Conservation (phyloP, 2,329 filamentous ascomycete genomes). For the Calonectria multiphialidica region DNA sequence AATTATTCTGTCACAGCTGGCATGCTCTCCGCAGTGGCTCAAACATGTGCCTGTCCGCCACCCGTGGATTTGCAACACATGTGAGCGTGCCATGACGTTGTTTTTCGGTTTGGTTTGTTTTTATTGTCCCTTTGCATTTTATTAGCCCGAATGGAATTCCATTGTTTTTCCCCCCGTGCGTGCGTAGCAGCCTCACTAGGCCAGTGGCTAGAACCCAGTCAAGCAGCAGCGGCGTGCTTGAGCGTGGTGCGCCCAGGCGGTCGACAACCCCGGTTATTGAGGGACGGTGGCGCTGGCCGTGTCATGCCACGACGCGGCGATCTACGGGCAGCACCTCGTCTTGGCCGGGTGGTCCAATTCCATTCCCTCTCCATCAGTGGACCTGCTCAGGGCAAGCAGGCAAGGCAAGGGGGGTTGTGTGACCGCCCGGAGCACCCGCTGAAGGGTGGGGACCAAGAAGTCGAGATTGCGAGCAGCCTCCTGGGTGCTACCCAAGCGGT, state of each 20-base stretch:
- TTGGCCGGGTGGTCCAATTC: conserved; percentile 2
- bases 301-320: conserved; percentile 30
- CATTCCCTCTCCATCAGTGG: conserved; percentile 13
- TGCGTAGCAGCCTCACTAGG: neutral
- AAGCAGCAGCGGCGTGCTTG: neutral
- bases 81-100: neutral
- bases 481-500: conserved; percentile 15
- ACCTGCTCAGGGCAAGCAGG: neutral
- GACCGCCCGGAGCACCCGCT: conserved; percentile 25
- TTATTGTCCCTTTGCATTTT: neutral
- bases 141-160: neutral
- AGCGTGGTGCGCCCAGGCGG: neutral
- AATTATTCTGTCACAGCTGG: neutral
- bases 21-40: neutral
- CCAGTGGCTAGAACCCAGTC: neutral
- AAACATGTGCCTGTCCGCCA: neutral
- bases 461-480: conserved; percentile 17
- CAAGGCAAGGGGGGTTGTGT: conserved; percentile 4
- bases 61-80: neutral
- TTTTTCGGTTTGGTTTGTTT: neutral
- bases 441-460: conserved; percentile 18
- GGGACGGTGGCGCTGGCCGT: conserved; percentile 16
- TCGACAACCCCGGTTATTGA: conserved; percentile 5
- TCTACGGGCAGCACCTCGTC: conserved; percentile 11
- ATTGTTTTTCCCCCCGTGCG: neutral